These are phyloP conservation scores for Ustilago vetiveriae DNA, from an alignment of 1,284 basidiomycete genomes.

Conservation along the genomic window DNA sequence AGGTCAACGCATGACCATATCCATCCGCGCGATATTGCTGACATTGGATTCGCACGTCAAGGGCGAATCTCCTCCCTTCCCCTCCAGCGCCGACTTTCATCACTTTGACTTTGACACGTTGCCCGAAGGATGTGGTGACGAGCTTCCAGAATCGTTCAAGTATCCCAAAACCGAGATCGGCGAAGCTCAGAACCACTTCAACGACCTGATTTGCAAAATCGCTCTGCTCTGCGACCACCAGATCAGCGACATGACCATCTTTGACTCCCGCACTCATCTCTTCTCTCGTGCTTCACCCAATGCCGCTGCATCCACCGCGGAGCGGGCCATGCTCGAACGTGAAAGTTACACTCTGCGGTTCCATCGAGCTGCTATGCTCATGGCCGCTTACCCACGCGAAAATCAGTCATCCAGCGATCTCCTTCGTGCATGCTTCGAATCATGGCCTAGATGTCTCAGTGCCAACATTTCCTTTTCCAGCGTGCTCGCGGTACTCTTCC, in stretches of 20 bases:
- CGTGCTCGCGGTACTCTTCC: slow-evolving; percentile 81
- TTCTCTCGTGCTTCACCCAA: slow-evolving; percentile 25
- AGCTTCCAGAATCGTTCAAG: slow-evolving; percentile 51
- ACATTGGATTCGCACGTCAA: slow-evolving; percentile 79
- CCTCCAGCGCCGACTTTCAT: slow-evolving; percentile 77
- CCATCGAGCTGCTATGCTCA: slow-evolving; percentile 72
- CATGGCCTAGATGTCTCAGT: slow-evolving; percentile 83
- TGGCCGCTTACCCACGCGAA: slow-evolving; percentile 74
- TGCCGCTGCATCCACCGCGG: slow-evolving; percentile 29
- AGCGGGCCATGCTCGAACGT: slow-evolving; percentile 59
- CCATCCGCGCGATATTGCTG: slow-evolving; percentile 79
- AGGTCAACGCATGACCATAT: slow-evolving; percentile 74
- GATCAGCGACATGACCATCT: slow-evolving; percentile 80
- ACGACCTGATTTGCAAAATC: slow-evolving; percentile 75
- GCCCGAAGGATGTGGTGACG: slow-evolving; percentile 44
- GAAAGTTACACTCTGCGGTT: slow-evolving; percentile 71
- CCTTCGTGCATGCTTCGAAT: slow-evolving; percentile 81
- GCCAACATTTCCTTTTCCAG: slow-evolving; percentile 71
- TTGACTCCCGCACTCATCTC: slow-evolving; percentile 81
- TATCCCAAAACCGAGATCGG: slow-evolving; percentile 75
- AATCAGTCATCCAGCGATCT: slow-evolving; percentile 77
- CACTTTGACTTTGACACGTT: slow-evolving; percentile 67
- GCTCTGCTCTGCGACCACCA: slow-evolving; percentile 75
- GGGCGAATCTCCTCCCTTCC: slow-evolving; percentile 77
- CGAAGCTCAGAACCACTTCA: slow-evolving; percentile 78